phyloP scores from a whole-genome alignment of 148 eudicot species.

The Talinum fruticosum region DNA sequence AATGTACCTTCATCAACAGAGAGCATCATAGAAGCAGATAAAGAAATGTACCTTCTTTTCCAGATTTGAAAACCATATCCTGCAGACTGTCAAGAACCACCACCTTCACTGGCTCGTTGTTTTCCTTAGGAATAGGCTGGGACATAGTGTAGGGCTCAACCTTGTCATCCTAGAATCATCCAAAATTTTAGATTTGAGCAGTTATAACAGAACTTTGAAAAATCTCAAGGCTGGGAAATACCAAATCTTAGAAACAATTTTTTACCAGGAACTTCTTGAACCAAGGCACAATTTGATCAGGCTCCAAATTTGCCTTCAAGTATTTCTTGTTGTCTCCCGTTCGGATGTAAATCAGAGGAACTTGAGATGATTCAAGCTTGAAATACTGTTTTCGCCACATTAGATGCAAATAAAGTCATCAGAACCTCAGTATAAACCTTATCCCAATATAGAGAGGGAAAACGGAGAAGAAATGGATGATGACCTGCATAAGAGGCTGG shows the following conservation, averaged over 20 bases:
- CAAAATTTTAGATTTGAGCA: not conserved
- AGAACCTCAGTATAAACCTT: not conserved
- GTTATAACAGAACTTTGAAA: not conserved
- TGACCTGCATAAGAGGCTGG: slow-evolving; percentile 28
- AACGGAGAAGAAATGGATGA: not conserved
- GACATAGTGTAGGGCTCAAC: slow-evolving; percentile 28
- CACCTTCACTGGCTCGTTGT: slow-evolving; percentile 47
- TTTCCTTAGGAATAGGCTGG: slow-evolving; percentile 36
- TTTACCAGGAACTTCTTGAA: slow-evolving; percentile 39
- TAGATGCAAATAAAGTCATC: not conserved
- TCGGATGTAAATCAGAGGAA: slow-evolving; percentile 32
- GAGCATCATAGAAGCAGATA: not conserved
- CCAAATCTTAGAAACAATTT: not conserved
- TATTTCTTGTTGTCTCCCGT: slow-evolving; percentile 28
- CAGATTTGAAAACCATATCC: slow-evolving; percentile 36
- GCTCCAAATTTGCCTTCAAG: slow-evolving; percentile 30
- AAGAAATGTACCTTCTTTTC: slow-evolving; percentile 32
- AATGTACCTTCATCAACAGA: no score
- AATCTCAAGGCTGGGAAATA: not conserved
- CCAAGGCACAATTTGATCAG: slow-evolving; percentile 37
- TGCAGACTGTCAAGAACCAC: slow-evolving; percentile 37
- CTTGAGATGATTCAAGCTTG: slow-evolving; percentile 24
- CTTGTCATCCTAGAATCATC: slow-evolving; percentile 33
- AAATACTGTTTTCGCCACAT: slow-evolving; percentile 20
- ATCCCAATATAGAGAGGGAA: not conserved